Evolutionary conservation across 129 eudicot genomes (phyloP), one percentile per base, ranked within the genome.

Genomic region (Logfia minima): DNA sequence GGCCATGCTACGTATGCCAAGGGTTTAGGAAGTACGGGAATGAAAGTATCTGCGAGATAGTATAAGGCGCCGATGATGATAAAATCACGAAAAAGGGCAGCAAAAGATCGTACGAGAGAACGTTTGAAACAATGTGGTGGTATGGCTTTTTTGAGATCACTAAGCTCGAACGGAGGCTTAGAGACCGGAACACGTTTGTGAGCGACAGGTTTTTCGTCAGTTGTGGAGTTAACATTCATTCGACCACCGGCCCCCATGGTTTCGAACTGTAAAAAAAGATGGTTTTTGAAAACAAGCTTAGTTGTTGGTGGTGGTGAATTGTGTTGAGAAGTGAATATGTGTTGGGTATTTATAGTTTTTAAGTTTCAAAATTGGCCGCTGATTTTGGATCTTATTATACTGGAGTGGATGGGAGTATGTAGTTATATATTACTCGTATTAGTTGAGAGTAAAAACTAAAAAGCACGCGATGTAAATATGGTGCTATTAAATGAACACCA

Each of bases 101-200:
- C 59, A 7, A 62, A 52, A 0, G 86, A 83, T 51, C 75, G 80
- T 0, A 60, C 10, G 19, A 83, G 86, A 28, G 79, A 72, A 18
- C 83, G 83, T 0, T 72, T 75, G 67, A 83, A 83, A 58, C 86
- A 83, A 61, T 83, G 86, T 6, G 86, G 83, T 24, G 86, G 86
- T 8, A 83, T 74, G 1, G 83, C 86, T 79, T 83, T 73, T 51
- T 73, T 83, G 23, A 83, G 62, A 32, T 83, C 86, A 3, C 83
- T 67, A 3, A 83, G 75, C 18, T 76, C 77, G 63, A 83, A 83
- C 4, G 81, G 78, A 3, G 86, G 86, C 21, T 73, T 78, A 4
- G 68, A 66, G 19, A 72, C 75, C 0, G 85, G 85, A 8, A 52
- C 82, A 3, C 85, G 85, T 21, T 69, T 60, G 35, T 41, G 58